Conservation (phyloP, 2,329 filamentous ascomycete species). For the Dryadomyces sulphureus region DNA sequence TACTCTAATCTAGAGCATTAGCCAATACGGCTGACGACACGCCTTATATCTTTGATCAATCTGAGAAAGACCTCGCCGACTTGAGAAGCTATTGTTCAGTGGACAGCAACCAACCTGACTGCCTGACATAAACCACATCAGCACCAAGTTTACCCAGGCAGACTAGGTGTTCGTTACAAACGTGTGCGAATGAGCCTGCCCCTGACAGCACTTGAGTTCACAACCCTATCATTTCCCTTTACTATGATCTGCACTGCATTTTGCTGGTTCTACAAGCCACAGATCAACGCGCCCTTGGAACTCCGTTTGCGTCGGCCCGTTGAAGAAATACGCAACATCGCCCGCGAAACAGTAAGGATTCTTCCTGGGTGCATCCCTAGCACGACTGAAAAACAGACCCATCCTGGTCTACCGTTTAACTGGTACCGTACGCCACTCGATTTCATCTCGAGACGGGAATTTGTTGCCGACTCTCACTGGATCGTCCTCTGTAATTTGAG, state of each 20-base stretch:
- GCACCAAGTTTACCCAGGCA: too few relatives aligned
- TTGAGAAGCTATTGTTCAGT: too few relatives aligned
- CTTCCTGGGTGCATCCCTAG: neutral
- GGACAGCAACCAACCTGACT: too few relatives aligned
- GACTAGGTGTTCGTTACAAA: too few relatives aligned
- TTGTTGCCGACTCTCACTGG: neutral
- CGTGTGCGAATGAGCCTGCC: too few relatives aligned
- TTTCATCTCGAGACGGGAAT: neutral
- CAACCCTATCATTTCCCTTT: neutral
- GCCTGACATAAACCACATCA: too few relatives aligned
- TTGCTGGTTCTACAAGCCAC: neutral
- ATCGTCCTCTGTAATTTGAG: neutral
- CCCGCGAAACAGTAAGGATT: neutral
- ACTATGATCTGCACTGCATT: neutral
- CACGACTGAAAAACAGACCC: neutral
- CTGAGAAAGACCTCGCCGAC: too few relatives aligned
- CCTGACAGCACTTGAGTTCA: neutral
- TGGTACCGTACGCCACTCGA: neutral
- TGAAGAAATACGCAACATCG: neutral
- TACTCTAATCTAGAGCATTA: too few relatives aligned
- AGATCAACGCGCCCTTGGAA: neutral
- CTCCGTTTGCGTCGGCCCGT: neutral
- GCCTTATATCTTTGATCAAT: too few relatives aligned
- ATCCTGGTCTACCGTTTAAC: neutral
- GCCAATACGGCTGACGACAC: too few relatives aligned